Evolutionary conservation across 1,139 yeast species (phyloP), one percentile per base, ranked within the genome.

Genomic region (Candida smagusa): DNA sequence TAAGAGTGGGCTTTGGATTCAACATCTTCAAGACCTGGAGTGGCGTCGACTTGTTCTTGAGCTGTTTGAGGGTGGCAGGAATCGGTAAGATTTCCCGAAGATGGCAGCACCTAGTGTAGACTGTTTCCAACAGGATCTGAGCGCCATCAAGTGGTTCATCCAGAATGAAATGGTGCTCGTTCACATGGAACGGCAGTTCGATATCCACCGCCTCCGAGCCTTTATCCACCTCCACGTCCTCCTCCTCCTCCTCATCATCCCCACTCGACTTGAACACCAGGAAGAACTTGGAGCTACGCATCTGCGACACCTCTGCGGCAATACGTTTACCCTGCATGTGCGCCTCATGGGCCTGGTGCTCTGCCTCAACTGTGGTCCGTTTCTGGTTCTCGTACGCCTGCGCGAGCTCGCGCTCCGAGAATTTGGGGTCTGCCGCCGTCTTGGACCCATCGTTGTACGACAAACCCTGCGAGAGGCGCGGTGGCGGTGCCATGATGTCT

Each of bases 31-130:
- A 64, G 6, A 82, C 82, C 41, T 83, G 85, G 35, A 90, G 64
- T 1, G 96, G 96, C 31, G 81, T 75, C 1, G 80, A 60, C 52
- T 86, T 86, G 43, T 81, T 81, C 53, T 84, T 85, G 42, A 90
- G 72, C 57, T 90, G 97, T 52, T 83, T 84, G 50, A 88, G 59
- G 0, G 95, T 88, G 0, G 96, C 95, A 1, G 96, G 95, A 42
- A 90, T 89, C 1, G 97, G 97, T 46, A 90, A 63, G 38, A 90
- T 90, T 53, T 90, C 97, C 38, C 97, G 72, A 44, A 90, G 68
- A 61, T 90, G 97, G 54, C 97, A 90, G 57, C 97, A 89, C 47
- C 97, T 68, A 0, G 97, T 87, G 58, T 90, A 90, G 11, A 90
- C 68, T 30, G 81, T 77, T 50, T 86, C 95, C 40, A 87, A 63